Evolutionary conservation across 768 basidiomycete species (phyloP).

Genomic region (Mycena vitilis): DNA sequence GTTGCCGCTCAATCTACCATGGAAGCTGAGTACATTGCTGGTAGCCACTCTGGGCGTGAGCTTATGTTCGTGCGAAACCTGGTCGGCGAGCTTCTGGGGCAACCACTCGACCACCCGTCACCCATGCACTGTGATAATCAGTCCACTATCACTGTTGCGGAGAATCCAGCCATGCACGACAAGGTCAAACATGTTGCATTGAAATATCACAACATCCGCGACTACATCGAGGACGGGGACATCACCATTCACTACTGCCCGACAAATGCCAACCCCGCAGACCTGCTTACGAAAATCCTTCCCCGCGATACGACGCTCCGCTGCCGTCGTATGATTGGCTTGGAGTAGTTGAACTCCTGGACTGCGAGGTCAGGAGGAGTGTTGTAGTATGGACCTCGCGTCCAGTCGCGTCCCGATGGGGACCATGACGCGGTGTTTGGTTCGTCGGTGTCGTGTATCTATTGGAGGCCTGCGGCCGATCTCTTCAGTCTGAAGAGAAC

Average conservation of each 20-base stretch:
- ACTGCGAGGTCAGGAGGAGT: constrained; percentile 2
- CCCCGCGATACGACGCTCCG: not conserved
- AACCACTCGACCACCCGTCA: not conserved
- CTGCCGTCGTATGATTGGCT: not conserved
- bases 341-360: not conserved
- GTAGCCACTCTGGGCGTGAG: not conserved
- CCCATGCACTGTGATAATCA: not conserved
- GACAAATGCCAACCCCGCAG: not conserved
- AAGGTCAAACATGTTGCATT: not conserved
- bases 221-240: not conserved
- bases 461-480: not conserved
- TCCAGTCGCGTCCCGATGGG: not conserved
- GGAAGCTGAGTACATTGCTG: not conserved
- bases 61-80: not conserved
- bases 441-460: not conserved
- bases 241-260: not conserved
- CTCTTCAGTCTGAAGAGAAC: constrained; percentile 4
- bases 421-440: constrained; percentile 1
- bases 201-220: not conserved
- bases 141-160: not conserved
- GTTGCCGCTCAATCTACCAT: not conserved
- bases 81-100: not conserved
- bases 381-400: constrained; percentile 1
- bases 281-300: not conserved
- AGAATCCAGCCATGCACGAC: constrained; percentile 2